Conservation (phyloP, 1,284 basidiomycete genomes). For the Caloboletus firmus region DNA sequence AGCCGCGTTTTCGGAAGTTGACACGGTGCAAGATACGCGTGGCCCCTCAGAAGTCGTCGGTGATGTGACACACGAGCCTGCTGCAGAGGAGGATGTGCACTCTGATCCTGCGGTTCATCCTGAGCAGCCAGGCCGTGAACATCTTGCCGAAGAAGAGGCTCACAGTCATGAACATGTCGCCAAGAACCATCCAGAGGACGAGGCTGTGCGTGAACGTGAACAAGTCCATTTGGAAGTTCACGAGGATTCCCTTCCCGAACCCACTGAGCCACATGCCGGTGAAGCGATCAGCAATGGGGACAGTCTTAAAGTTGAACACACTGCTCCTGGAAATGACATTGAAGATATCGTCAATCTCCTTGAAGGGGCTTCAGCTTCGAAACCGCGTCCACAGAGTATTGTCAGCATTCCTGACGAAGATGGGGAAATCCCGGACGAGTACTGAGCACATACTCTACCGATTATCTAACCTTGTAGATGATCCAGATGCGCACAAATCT, state of each 20-base stretch:
- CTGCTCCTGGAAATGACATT: slow-evolving; percentile 41
- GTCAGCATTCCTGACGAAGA: slow-evolving; percentile 50
- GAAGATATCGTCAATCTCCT: slow-evolving; percentile 67
- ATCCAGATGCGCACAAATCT: slow-evolving; percentile 14
- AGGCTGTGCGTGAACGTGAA: slow-evolving; percentile 16
- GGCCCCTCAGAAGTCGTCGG: slow-evolving; percentile 10
- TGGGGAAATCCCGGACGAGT: slow-evolving; percentile 26
- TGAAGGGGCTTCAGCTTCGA: slow-evolving; percentile 43
- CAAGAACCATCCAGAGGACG: slow-evolving; percentile 9
- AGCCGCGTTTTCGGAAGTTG: slow-evolving; percentile 11
- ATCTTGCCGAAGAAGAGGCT: slow-evolving; percentile 10
- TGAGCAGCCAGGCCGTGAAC: slow-evolving; percentile 11
- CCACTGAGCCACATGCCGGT: slow-evolving; percentile 7
- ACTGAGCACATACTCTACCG: slow-evolving; percentile 13
- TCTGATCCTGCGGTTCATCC: slow-evolving; percentile 10
- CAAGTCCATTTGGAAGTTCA: slow-evolving; percentile 17
- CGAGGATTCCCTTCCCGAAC: slow-evolving; percentile 11
- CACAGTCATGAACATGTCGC: slow-evolving; percentile 7
- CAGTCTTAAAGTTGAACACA: slow-evolving; percentile 16
- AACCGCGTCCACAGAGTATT: slow-evolving; percentile 45
- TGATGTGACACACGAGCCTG: slow-evolving; percentile 8
- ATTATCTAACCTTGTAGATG: slow-evolving; percentile 24
- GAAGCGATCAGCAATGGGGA: slow-evolving; percentile 13
- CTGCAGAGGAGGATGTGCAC: slow-evolving; percentile 11
- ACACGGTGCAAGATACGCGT: slow-evolving; percentile 11